Percentiles rank a stretch among this genome's conserved stretches.
phyloP scores from a whole-genome alignment of 768 basidiomycete species.

The Pleurotus sapidus region DNA sequence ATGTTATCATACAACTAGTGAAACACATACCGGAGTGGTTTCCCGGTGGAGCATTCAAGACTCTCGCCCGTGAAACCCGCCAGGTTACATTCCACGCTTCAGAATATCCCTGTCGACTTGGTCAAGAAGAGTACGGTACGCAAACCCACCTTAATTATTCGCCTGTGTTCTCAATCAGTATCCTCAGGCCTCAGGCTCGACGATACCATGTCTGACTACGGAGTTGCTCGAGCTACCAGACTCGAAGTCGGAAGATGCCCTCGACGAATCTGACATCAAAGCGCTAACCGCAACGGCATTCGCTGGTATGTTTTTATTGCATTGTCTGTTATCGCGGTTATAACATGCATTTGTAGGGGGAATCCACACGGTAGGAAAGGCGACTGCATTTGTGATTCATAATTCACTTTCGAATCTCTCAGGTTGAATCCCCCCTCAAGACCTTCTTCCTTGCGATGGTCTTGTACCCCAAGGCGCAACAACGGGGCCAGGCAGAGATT shows the following conservation, averaged over 20 bases:
- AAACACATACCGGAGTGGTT: not conserved
- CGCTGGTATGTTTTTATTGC: not conserved
- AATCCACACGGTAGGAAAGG: not conserved
- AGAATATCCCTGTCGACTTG: not conserved
- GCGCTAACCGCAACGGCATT: slow-evolving; percentile 6
- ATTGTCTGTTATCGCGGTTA: not conserved
- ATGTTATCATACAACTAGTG: not conserved
- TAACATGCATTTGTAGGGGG: not conserved
- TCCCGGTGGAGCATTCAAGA: slow-evolving; percentile 5
- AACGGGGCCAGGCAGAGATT: slow-evolving; percentile 17
- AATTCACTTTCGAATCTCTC: not conserved
- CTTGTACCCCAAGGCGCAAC: slow-evolving; percentile 13
- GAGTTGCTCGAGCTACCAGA: not conserved
- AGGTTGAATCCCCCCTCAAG: slow-evolving; percentile 1
- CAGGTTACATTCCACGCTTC: not conserved
- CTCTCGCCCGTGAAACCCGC: not conserved
- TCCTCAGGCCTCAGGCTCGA: not conserved
- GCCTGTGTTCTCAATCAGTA: not conserved
- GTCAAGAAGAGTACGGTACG: slow-evolving; percentile 4
- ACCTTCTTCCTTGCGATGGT: slow-evolving; percentile 15
- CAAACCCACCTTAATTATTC: not conserved
- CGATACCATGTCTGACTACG: not conserved
- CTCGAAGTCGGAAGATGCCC: not conserved
- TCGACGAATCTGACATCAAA: not conserved
- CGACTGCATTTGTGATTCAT: not conserved